A percentile compares a stretch with the other conserved stretches of the same genome.
Evolutionary conservation across 345 rosid genomes (phyloP).

Genomic region (Eucalyptus marginata): DNA sequence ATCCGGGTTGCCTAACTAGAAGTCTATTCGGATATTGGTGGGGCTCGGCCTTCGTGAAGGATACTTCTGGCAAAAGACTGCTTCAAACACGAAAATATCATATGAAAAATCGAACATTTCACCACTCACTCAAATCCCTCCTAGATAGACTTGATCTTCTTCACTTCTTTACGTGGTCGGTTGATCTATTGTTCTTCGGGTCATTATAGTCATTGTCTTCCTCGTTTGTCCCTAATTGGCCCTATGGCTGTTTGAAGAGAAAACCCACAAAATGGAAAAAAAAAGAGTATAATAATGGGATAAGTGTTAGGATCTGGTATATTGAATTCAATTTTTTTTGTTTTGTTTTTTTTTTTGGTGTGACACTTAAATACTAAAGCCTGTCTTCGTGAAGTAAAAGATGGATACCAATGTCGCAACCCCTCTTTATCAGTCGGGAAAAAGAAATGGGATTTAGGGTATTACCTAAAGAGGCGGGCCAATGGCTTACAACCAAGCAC

Average conservation of each 20-base stretch:
- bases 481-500: accelerated
- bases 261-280: neutral
- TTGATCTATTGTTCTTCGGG: neutral
- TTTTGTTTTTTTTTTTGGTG: neutral
- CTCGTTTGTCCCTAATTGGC: neutral
- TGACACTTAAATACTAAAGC: neutral
- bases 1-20: neutral
- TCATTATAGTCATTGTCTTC: neutral
- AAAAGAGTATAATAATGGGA: neutral
- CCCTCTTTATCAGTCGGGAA: no score
- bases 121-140: neutral
- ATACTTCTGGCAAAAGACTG: neutral
- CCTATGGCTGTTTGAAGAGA: neutral
- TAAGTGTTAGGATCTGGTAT: no score
- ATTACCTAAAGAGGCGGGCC: accelerated
- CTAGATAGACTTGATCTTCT: neutral
- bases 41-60: neutral
- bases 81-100: neutral
- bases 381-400: no score
- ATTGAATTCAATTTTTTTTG: no score
- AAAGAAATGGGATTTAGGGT: no score
- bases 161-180: no score
- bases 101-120: neutral
- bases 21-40: neutral
- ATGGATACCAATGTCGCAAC: neutral